Base-by-base conservation (phyloP, 2,329 filamentous ascomycete genomes). In the Colletotrichum phormii region DNA sequence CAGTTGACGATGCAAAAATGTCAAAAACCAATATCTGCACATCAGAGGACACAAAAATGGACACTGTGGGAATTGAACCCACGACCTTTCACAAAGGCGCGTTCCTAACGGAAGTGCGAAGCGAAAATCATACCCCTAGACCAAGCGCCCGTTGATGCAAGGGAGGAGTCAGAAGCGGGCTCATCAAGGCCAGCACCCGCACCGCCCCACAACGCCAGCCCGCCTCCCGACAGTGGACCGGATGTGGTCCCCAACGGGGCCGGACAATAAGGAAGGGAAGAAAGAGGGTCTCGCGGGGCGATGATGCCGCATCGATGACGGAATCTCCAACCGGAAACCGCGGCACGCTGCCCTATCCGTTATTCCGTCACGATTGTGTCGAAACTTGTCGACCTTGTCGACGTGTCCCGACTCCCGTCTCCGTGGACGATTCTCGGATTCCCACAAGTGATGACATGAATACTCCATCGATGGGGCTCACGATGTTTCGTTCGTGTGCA, bases 61-160 rank as follows among this genome's bases (percentile, higher is more conserved):
- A 72, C 70, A 61, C 60, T 72, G 60, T 57, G 70, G 70, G 70
- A 72, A 70, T 72, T 72, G 70, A 72, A 72, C 70, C 70, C 70
- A 65, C 60, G 70, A 72, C 70, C 70, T 72, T 72, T 72, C 70
- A 72, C 70, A 72, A 12, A 3, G 0, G 13, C 4, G 11, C 59
- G 60, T 15, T 22, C 18, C 46, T 1, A 0, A 0, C 5, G 3
- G 0, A 26, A 5, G 22, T 72, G 70, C 70, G 70, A 72, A 72
- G 70, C 70, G 70, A 72, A 72, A 72, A 72, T 72, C 70, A 72
- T 72, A 72, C 70, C 70, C 70, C 70, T 72, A 72, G 70, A 72
- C 70, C 70, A 73, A 73, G 67, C 67, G 67, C 71, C 67, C 71
- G 26, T 22, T 61, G 8, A 1, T 57, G 8, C 1, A 1, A 15